Base-by-base conservation (phyloP, 1,139 yeast species). In the Sugiyamaella paludigena region DNA sequence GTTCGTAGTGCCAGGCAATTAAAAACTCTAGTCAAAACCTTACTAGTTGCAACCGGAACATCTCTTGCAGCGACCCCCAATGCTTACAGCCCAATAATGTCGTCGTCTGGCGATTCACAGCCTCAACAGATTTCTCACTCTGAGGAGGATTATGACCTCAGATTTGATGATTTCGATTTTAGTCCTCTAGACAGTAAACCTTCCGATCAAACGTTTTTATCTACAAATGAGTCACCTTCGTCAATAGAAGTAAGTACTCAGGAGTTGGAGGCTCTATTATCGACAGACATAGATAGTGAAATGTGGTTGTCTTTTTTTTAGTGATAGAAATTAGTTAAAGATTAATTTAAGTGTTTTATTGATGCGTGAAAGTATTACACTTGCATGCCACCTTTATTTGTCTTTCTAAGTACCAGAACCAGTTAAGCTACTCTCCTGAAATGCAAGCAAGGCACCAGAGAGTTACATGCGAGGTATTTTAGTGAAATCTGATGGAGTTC, bases 301-400 rank as follows among this genome's bases (percentile, higher is more conserved):
- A 46, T 54, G 34, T 55, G 58, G 57, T 40, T 54, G 42, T 52
- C 58, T 29, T 54, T 49, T 36, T 54, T 54, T 30, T 45, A 51
- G 12, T 27, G n/a, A 40, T 11, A 7, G 39, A 11, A 13, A 12
- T 15, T 8, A 13, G 8, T 9, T 36, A 15, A 19, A 9, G 8
- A 16, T 13, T 9, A 19, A 13, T 11, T n/a, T 7, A 36, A n/a
- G 12, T 10, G 13, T n/a, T 34, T 9, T 10, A n/a, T n/a, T n/a
- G n/a, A n/a, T n/a, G n/a, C n/a, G n/a, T n/a, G n/a, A n/a, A n/a
- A n/a, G n/a, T n/a, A n/a, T n/a, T n/a, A n/a, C n/a, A n/a, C n/a
- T n/a, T n/a, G 34, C 48, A 7, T 24, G n/a, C 32, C 30, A 13
- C 6, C 48, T 46, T 10, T 41, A 29, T n/a, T 40, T n/a, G n/a